phyloP scores from a whole-genome alignment of 2,329 filamentous ascomycete genomes.

The Rutstroemia sp. region DNA sequence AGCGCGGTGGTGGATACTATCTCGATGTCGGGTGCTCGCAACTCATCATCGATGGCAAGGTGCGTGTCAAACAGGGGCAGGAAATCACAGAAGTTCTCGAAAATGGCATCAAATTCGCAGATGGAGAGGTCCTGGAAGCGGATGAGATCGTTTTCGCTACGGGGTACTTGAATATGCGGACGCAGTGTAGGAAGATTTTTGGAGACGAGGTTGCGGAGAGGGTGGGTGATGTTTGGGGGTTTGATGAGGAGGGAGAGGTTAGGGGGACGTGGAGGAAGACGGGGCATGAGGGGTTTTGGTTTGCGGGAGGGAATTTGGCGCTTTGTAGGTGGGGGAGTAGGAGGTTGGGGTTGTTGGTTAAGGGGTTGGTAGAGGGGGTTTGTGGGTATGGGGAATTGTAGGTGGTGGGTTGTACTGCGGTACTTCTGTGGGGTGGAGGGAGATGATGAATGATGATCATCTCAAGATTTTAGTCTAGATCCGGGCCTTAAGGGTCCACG shows the following conservation, averaged over 20 bases:
- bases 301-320: conserved; percentile 43
- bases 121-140: conserved; percentile 40
- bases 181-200: conserved; percentile 40
- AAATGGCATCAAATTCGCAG: conserved; percentile 33
- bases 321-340: conserved; percentile 40
- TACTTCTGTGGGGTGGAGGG: too few relatives aligned
- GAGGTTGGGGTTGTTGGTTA: conserved; percentile 42
- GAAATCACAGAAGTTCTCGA: conserved; percentile 38
- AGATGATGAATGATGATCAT: too few relatives aligned
- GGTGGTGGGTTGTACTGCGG: background rate
- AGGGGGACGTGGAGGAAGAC: conserved; percentile 40
- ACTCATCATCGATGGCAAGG: conserved; percentile 44
- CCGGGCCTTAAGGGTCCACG: too few relatives aligned
- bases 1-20: conserved; percentile 51
- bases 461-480: too few relatives aligned
- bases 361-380: conserved; percentile 36
- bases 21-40: conserved; percentile 46
- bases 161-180: conserved; percentile 47
- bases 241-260: conserved; percentile 42
- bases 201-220: conserved; percentile 43
- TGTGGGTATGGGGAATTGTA: conserved; percentile 18
- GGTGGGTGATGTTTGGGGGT: conserved; percentile 41
- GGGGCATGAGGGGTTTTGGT: conserved; percentile 44
- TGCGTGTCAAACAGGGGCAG: conserved; percentile 42
- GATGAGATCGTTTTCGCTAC: conserved; percentile 45